Percentiles rank a stretch among this genome's conserved stretches.
Conservation (phyloP, 2,329 filamentous ascomycete genomes). For the Xylariaceae sp. region DNA sequence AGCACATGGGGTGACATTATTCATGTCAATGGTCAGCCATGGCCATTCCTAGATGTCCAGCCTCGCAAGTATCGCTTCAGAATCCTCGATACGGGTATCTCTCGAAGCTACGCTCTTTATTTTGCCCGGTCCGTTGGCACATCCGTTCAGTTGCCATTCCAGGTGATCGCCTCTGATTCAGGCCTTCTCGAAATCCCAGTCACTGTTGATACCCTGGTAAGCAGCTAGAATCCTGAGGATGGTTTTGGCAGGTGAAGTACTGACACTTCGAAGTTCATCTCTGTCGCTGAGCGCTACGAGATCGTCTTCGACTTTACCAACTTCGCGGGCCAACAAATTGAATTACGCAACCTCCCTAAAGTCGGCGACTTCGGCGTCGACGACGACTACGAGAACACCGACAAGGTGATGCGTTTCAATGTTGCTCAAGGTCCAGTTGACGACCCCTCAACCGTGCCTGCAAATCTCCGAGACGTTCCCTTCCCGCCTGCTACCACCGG, state of each 20-base stretch:
- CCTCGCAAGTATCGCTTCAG: constrained; percentile 58
- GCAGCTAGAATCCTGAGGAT: neutral
- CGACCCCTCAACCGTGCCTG: constrained; percentile 35
- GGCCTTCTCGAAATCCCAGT: constrained; percentile 48
- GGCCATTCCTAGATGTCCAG: constrained; percentile 56
- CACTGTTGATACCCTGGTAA: constrained; percentile 11
- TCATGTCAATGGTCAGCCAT: constrained; percentile 56
- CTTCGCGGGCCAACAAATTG: constrained; percentile 46
- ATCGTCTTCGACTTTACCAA: constrained; percentile 52
- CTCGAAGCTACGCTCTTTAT: constrained; percentile 45
- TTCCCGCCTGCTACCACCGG: constrained; percentile 34
- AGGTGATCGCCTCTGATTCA: constrained; percentile 51
- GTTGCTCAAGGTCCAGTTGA: constrained; percentile 37
- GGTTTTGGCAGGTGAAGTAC: constrained; percentile 33
- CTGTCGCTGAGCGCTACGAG: constrained; percentile 57
- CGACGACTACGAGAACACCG: constrained; percentile 47
- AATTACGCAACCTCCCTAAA: constrained; percentile 30
- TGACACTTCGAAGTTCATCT: constrained; percentile 29
- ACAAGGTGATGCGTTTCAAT: constrained; percentile 50
- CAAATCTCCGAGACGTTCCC: constrained; percentile 33
- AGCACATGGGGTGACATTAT: constrained; percentile 55
- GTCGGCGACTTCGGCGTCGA: constrained; percentile 38
- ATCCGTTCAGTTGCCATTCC: constrained; percentile 39
- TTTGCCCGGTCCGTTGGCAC: constrained; percentile 34
- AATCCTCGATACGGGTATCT: constrained; percentile 48